Evolutionary conservation across 306 rosid genomes (phyloP).

Genomic region (Trifolium repens): DNA sequence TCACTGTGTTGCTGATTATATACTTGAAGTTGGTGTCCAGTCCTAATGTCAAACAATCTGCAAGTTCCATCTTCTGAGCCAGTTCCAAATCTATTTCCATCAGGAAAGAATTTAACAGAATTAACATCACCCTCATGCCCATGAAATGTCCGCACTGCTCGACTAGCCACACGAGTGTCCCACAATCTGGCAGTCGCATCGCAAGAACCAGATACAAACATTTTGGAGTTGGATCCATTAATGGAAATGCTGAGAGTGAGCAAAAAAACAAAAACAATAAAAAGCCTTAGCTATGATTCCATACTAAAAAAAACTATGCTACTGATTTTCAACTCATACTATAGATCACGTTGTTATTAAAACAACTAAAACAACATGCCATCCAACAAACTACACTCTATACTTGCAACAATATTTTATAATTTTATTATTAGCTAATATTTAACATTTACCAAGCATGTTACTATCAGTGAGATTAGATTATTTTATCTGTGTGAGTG

Average conservation of each 20-base stretch:
- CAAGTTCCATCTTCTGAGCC: conserved; percentile 98
- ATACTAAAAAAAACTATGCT: conserved; percentile 1
- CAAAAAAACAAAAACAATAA: conserved; percentile 7
- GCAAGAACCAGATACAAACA: conserved; percentile 97
- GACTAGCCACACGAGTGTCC: conserved; percentile 99
- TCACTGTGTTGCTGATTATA: conserved; percentile 70
- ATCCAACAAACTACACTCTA: conserved; percentile 24
- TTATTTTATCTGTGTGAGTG: not conserved
- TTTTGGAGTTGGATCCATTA: conserved; percentile 77
- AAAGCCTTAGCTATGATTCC: conserved; percentile 21
- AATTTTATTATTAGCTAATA: not conserved
- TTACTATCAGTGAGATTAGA: not conserved
- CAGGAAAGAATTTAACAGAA: conserved; percentile 90
- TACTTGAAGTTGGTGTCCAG: conserved; percentile 94
- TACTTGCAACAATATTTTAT: not conserved
- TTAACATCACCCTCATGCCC: conserved; percentile 90
- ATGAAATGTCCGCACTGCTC: conserved; percentile 85
- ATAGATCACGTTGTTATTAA: conserved; percentile 7
- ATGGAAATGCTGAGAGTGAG: conserved; percentile 73
- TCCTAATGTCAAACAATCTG: conserved; percentile 90
- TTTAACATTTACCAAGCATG: conserved; percentile 27
- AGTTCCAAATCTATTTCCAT: conserved; percentile 96
- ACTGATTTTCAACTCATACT: conserved; percentile 11
- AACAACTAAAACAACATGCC: conserved; percentile 13
- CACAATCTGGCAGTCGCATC: conserved; percentile 91